Evolutionary conservation across 1,139 yeast genomes (phyloP).

Genomic region (Trichomonascaceae sp.): DNA sequence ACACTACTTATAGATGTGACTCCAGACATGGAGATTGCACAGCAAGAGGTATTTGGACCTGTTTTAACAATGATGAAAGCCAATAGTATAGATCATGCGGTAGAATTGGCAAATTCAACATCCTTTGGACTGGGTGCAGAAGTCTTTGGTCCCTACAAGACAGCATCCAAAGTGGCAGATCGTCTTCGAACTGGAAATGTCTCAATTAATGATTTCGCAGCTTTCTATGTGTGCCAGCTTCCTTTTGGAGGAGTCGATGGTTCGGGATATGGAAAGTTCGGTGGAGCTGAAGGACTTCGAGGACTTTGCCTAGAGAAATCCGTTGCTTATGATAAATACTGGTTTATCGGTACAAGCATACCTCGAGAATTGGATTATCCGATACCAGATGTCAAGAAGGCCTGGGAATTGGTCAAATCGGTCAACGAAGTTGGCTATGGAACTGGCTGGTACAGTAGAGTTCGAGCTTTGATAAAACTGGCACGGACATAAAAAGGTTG

Average conservation of each 20-base stretch:
- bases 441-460: conserved; percentile 57
- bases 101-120: conserved; percentile 77
- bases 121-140: conserved; percentile 89
- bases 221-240: conserved; percentile 87
- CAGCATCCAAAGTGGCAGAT: conserved; percentile 57
- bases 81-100: conserved; percentile 55
- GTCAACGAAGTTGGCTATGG: conserved; percentile 86
- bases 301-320: conserved; percentile 85
- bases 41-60: conserved; percentile 92
- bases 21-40: conserved; percentile 69
- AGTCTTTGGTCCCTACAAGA: conserved; percentile 53
- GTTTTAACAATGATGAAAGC: conserved; percentile 75
- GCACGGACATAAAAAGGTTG: conserved; percentile 35
- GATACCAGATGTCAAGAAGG: conserved; percentile 67
- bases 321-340: conserved; percentile 74
- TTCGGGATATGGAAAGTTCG: conserved; percentile 94
- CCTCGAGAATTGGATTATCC: conserved; percentile 92
- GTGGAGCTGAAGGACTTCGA: conserved; percentile 91
- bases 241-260: conserved; percentile 95
- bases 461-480: conserved; percentile 47
- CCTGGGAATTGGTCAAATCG: conserved; percentile 81
- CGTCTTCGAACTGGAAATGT: conserved; percentile 77
- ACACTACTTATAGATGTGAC: conserved; percentile 80
- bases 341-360: conserved; percentile 68
- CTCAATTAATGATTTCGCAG: conserved; percentile 95